These are phyloP conservation scores for Cladosporium sp. DNA, from an alignment of 2,329 filamentous ascomycete genomes.

Conservation along the genomic window DNA sequence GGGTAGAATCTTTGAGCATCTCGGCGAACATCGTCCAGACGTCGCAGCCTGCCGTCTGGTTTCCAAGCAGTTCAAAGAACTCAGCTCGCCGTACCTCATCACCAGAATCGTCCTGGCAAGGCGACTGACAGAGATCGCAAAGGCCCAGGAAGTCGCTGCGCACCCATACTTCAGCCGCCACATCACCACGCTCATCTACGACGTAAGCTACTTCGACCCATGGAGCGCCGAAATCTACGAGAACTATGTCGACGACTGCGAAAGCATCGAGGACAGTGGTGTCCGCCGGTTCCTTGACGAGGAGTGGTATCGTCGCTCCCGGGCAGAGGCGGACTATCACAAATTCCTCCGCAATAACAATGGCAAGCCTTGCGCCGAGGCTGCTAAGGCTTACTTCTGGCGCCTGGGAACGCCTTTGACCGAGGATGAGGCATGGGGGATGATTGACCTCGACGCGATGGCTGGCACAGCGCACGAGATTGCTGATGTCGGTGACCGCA, in stretches of 20 bases:
- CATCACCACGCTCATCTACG: constrained; percentile 7
- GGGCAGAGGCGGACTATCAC: constrained; percentile 3
- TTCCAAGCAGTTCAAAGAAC: background rate
- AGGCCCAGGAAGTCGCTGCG: constrained; percentile 3
- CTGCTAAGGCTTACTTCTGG: background rate
- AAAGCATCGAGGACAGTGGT: constrained; percentile 11
- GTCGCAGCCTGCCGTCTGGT: constrained; percentile 4
- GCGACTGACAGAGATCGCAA: constrained; percentile 4
- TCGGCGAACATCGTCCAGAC: constrained; percentile 4
- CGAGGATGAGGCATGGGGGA: background rate
- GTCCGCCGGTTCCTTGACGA: constrained; percentile 5
- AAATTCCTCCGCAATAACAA: background rate
- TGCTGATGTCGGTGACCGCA: constrained; percentile 3
- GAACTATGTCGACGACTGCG: constrained; percentile 11
- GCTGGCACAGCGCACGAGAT: background rate
- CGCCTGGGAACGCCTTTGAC: background rate
- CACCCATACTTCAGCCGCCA: constrained; percentile 13
- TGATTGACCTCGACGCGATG: constrained; percentile 1
- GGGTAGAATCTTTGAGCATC: constrained; percentile 3
- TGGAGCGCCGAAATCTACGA: constrained; percentile 5
- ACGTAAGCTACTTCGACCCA: constrained; percentile 10
- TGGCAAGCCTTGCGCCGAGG: constrained; percentile 4
- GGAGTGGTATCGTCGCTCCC: background rate
- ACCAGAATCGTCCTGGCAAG: constrained; percentile 8
- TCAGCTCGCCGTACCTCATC: constrained; percentile 12